These are phyloP conservation scores for Aschersonia sp. DNA, from an alignment of 2,329 filamentous ascomycete species.

Conservation along the genomic window DNA sequence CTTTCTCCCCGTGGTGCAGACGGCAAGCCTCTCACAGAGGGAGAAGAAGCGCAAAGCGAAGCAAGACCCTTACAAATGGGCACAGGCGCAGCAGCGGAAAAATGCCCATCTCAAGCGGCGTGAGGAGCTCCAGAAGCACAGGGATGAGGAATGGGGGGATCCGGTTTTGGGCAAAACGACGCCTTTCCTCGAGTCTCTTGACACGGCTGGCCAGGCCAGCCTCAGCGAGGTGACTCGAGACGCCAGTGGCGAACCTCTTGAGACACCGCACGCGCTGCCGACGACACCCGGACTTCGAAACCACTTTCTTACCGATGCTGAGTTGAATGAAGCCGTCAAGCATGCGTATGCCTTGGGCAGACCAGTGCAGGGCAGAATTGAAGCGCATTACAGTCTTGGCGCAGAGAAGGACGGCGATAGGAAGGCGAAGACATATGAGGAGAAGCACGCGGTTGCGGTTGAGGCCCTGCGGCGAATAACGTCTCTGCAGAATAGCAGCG, in stretches of 20 bases:
- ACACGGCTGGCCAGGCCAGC: constrained; percentile 40
- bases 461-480: constrained; percentile 71
- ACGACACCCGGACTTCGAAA: constrained; percentile 49
- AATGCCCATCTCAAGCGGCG: constrained; percentile 68
- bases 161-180: constrained; percentile 68
- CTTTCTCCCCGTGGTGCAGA: constrained; percentile 46
- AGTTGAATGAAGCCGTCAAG: constrained; percentile 51
- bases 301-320: constrained; percentile 54
- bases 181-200: constrained; percentile 71
- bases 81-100: constrained; percentile 71
- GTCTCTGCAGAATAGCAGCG: constrained; percentile 60
- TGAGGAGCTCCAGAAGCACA: constrained; percentile 49
- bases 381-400: constrained; percentile 24
- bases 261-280: constrained; percentile 25
- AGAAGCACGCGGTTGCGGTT: constrained; percentile 50
- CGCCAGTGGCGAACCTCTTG: constrained; percentile 24
- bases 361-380: constrained; percentile 28
- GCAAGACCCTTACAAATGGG: constrained; percentile 69
- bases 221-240: constrained; percentile 21
- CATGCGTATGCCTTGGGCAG: constrained; percentile 55
- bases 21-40: constrained; percentile 46
- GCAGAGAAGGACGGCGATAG: constrained; percentile 17
- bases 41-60: constrained; percentile 52
- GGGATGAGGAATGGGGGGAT: constrained; percentile 54
- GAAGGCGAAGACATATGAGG: constrained; percentile 27